Evolutionary conservation across 2,329 filamentous ascomycete species (phyloP).

Genomic region (Fusarium veterinarium): DNA sequence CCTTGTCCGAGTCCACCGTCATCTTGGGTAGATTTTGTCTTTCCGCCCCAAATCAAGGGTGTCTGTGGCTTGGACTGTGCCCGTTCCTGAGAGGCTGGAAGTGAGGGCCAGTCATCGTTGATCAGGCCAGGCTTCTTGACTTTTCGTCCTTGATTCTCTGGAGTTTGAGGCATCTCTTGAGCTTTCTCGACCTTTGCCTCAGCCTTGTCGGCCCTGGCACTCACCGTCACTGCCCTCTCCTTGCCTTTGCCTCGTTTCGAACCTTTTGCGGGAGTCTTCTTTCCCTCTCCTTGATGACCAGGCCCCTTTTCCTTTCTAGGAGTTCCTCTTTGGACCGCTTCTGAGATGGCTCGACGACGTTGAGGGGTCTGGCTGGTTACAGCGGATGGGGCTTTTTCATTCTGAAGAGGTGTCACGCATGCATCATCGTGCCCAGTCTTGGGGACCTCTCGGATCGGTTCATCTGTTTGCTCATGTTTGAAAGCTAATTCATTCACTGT

Average conservation of each 20-base stretch:
- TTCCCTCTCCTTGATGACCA: constrained; percentile 6
- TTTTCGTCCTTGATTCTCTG: constrained; percentile 9
- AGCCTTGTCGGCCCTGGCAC: constrained; percentile 12
- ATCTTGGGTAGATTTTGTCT: constrained; percentile 20
- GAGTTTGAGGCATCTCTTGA: constrained; percentile 22
- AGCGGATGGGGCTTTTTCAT: background rate
- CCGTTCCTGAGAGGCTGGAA: constrained; percentile 42
- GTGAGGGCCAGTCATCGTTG: constrained; percentile 44
- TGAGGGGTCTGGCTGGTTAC: background rate
- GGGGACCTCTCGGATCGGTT: background rate
- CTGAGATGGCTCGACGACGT: constrained; percentile 4
- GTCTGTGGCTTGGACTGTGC: constrained; percentile 38
- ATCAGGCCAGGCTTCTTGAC: constrained; percentile 31
- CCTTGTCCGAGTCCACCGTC: constrained; percentile 1
- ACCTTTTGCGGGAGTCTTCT: constrained; percentile 27
- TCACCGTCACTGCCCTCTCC: constrained; percentile 8
- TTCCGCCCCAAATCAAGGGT: constrained; percentile 36
- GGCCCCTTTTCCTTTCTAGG: background rate
- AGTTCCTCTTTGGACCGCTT: background rate
- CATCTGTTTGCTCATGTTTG: background rate
- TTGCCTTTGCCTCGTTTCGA: constrained; percentile 32
- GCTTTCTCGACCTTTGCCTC: constrained; percentile 3
- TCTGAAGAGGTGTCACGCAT: background rate
- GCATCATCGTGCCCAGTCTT: background rate
- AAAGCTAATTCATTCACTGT: background rate